phyloP scores from a whole-genome alignment of 2,329 filamentous ascomycete genomes.

The Penicillium sp. region DNA sequence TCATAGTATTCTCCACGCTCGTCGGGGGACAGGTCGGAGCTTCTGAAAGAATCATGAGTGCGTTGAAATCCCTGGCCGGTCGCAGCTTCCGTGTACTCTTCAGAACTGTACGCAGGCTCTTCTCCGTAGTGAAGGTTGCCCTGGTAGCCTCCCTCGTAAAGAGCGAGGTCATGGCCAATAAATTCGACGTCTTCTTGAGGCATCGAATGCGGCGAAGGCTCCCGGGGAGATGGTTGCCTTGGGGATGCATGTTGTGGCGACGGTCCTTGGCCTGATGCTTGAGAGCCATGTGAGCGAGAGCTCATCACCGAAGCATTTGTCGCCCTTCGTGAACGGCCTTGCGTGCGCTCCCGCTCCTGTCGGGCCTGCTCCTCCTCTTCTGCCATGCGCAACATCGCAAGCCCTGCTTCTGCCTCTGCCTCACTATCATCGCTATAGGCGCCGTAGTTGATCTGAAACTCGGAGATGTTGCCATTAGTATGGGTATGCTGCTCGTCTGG shows the following conservation, averaged over 20 bases:
- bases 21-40: conserved; percentile 32
- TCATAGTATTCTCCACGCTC: conserved; percentile 35
- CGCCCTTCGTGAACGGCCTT: conserved; percentile 62
- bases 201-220: conserved; percentile 35
- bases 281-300: conserved; percentile 43
- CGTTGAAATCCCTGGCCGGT: conserved; percentile 21
- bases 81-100: conserved; percentile 26
- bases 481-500: conserved; percentile 52
- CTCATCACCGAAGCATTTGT: conserved; percentile 56
- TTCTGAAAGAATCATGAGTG: conserved; percentile 34
- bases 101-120: conserved; percentile 40
- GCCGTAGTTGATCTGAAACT: conserved; percentile 52
- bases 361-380: conserved; percentile 73
- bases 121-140: conserved; percentile 65
- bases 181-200: conserved; percentile 72
- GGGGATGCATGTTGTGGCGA: conserved; percentile 11
- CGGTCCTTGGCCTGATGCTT: conserved; percentile 41
- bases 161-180: conserved; percentile 70
- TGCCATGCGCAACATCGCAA: conserved; percentile 81
- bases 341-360: conserved; percentile 39
- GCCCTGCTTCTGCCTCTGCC: conserved; percentile 80
- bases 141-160: conserved; percentile 73
- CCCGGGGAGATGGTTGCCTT: conserved; percentile 31
- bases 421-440: conserved; percentile 76
- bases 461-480: conserved; percentile 53